These are phyloP conservation scores for Termitomyces titanicus DNA, from an alignment of 768 basidiomycete genomes.

Conservation along the genomic window DNA sequence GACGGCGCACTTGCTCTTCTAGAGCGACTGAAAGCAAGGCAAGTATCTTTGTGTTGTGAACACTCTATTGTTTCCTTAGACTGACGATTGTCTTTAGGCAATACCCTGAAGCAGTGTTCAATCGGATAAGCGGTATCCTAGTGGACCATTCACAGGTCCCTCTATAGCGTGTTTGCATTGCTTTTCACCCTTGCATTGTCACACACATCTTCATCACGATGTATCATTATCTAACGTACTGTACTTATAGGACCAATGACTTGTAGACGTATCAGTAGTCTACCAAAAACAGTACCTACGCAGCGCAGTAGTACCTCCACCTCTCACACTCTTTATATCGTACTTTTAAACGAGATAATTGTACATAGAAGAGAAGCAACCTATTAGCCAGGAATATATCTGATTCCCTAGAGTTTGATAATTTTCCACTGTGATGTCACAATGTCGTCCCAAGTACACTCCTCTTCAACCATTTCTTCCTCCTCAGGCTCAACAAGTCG, in stretches of 20 bases:
- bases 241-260: slow-evolving; percentile 8
- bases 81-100: slow-evolving; percentile 35
- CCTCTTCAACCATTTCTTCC: slow-evolving; percentile 19
- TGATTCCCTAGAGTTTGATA: slow-evolving; percentile 5
- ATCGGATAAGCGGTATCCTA: slow-evolving; percentile 78
- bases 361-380: not conserved
- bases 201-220: not conserved
- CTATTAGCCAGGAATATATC: not conserved
- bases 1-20: slow-evolving; percentile 67
- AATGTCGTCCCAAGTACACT: slow-evolving; percentile 21
- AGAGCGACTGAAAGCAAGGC: slow-evolving; percentile 71
- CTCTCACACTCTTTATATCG: not conserved
- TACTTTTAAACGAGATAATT: no score
- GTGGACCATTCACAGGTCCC: slow-evolving; percentile 61
- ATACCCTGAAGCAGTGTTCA: slow-evolving; percentile 76
- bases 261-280: not conserved
- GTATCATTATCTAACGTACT: slow-evolving; percentile 7
- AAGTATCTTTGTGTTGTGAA: slow-evolving; percentile 18
- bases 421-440: slow-evolving; percentile 17
- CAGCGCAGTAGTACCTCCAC: not conserved
- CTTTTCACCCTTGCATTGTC: not conserved
- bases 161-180: slow-evolving; percentile 10
- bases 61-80: not conserved
- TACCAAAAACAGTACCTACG: not conserved
- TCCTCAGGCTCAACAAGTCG: slow-evolving; percentile 10